Evolutionary conservation across 2,329 filamentous ascomycete species (phyloP).

Genomic region (Tolypocladium ovalisporum): DNA sequence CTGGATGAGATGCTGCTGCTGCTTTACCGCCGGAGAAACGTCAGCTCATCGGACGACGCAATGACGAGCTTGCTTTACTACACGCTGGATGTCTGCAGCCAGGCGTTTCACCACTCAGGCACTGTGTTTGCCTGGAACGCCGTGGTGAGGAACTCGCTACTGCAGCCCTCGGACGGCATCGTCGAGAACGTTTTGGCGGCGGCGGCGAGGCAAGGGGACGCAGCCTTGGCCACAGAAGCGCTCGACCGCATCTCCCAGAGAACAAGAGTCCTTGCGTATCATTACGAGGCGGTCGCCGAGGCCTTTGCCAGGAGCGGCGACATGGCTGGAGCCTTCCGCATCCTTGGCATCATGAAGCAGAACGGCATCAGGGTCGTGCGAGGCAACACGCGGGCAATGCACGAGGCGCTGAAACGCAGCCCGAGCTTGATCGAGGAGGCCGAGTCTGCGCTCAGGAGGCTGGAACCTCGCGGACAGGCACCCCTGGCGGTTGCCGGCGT

Average conservation of each 20-base stretch:
- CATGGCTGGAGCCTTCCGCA: constrained; percentile 53
- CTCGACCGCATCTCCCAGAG: constrained; percentile 36
- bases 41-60: constrained; percentile 22
- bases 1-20: constrained; percentile 67
- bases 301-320: constrained; percentile 53
- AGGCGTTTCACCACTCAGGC: constrained; percentile 49
- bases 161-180: constrained; percentile 44
- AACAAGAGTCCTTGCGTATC: constrained; percentile 47
- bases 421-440: constrained; percentile 36
- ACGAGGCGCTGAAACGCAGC: constrained; percentile 38
- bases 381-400: constrained; percentile 54
- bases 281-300: constrained; percentile 73
- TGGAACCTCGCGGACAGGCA: constrained; percentile 27
- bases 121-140: constrained; percentile 62
- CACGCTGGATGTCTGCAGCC: constrained; percentile 65
- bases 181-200: constrained; percentile 60
- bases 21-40: constrained; percentile 42
- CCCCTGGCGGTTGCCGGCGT: constrained; percentile 25
- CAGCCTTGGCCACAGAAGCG: constrained; percentile 57
- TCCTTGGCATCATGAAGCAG: constrained; percentile 63
- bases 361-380: constrained; percentile 37
- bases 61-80: constrained; percentile 53
- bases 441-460: constrained; percentile 42
- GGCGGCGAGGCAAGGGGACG: constrained; percentile 58
- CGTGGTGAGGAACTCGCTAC: constrained; percentile 36